Evolutionary conservation across 192 early-diverging fungal genomes (phyloP), one percentile per base, ranked within the genome.

Genomic region (Coemansia sp.): DNA sequence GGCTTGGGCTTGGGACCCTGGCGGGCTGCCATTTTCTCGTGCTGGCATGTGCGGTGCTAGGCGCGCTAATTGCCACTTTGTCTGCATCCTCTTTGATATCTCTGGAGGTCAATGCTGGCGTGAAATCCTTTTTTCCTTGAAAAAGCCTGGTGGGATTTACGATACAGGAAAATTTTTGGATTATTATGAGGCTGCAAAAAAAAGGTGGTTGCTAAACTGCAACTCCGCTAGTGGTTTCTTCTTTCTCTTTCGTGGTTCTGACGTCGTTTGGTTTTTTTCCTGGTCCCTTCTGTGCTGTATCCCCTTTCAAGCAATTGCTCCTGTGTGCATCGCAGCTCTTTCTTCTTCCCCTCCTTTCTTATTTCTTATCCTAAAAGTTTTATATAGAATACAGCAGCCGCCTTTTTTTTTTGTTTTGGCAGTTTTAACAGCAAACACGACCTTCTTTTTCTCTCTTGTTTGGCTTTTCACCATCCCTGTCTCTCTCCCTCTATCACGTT

Each of bases 381-480:
- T 53, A 36, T 53, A 43, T 32, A 40, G 39, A 21, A 28, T 40
- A 53, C 28, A 30, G 3, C 49, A 30, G 49, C 26, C 53, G 20
- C 40, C 26, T 42, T 56, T 48, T 58, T 58, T 47, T 51, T 51
- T 46, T 52, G 43, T 18, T 38, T 53, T 21, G 23, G 7, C 31
- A 40, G 39, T 15, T 20, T 53, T 38, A 38, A 21, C 38, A 53
- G 31, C 30, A 49, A 49, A 32, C 40, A 41, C 14, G 40, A 17
- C 14, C 11, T 49, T 32, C 15, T 32, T 9, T 62, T 62, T 60
- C 39, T 36, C 20, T 40, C 31, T 46, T 8, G 20, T 40, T 10
- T 58, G 18, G 32, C 14, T 51, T 46, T 44, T 17, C 9, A 5
- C 21, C 1, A 44, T 7, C 42, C 14, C 32, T 30, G 17, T 47